Percentiles rank a stretch among this genome's conserved stretches.
phyloP scores from a whole-genome alignment of 2,329 filamentous ascomycete species.

The Penicillium brevicompactum region DNA sequence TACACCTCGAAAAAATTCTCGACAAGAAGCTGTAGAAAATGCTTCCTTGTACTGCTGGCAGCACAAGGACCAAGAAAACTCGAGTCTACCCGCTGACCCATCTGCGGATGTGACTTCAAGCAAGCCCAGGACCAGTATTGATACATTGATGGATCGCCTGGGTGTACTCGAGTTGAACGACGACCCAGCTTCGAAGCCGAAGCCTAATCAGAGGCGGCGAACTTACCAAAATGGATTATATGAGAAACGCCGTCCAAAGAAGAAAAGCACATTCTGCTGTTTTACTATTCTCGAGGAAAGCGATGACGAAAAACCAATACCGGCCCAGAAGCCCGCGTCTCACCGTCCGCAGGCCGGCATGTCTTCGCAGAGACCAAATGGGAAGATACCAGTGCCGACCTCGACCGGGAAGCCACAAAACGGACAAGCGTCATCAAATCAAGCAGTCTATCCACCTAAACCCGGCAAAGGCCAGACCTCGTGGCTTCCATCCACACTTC shows the following conservation, averaged over 20 bases:
- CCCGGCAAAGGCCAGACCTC: conserved; percentile 52
- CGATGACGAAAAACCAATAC: conserved; percentile 28
- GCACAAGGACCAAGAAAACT: conserved; percentile 80
- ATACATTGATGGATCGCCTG: conserved; percentile 79
- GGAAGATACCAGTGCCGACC: not conserved
- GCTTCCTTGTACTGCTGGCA: conserved; percentile 80
- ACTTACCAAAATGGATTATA: conserved; percentile 10
- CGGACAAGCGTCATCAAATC: conserved; percentile 7
- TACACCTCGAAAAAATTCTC: conserved; percentile 29
- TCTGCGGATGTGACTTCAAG: conserved; percentile 41
- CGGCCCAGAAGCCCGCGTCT: conserved; percentile 21
- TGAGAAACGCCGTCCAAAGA: conserved; percentile 20
- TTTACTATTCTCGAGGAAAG: conserved; percentile 33
- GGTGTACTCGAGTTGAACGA: conserved; percentile 69
- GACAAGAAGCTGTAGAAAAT: conserved; percentile 27
- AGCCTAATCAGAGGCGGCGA: conserved; percentile 4
- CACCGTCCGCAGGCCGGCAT: conserved; percentile 7
- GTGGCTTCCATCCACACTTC: conserved; percentile 69
- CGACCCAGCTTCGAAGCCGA: conserved; percentile 10
- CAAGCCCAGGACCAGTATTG: conserved; percentile 75
- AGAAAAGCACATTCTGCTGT: conserved; percentile 34
- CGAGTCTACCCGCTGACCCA: conserved; percentile 16
- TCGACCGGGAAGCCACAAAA: conserved; percentile 9
- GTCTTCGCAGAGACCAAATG: conserved; percentile 10
- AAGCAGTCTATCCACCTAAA: conserved; percentile 14